Conservation (phyloP, 371 early-diverging fungal genomes). For the Dinochytrium kinnereticum region DNA sequence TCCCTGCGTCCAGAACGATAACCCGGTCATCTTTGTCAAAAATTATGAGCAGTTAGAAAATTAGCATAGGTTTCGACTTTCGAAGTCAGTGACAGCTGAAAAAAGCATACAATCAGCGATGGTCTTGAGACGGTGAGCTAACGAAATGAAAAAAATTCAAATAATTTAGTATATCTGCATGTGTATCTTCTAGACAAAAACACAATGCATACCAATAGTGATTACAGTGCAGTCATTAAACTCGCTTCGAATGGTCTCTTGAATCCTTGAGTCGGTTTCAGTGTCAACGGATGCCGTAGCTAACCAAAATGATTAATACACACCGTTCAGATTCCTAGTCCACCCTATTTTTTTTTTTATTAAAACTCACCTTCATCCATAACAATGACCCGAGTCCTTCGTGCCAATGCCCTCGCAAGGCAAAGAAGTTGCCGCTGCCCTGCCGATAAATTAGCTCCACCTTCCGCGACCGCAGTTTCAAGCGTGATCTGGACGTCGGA, state of each 20-base stretch:
- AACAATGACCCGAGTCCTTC: slow-evolving; percentile 49
- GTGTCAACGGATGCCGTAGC: slow-evolving; percentile 70
- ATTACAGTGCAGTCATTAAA: slow-evolving; percentile 66
- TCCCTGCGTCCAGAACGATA: slow-evolving; percentile 49
- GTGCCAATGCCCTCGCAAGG: slow-evolving; percentile 56
- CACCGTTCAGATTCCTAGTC: too few relatives aligned
- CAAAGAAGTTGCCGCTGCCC: slow-evolving; percentile 63
- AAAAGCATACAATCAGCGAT: slow-evolving; percentile 44
- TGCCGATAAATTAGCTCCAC: slow-evolving; percentile 49
- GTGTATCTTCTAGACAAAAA: neutral
- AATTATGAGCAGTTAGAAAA: too few relatives aligned
- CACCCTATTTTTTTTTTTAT: too few relatives aligned
- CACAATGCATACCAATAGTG: slow-evolving; percentile 72
- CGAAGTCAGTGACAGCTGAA: too few relatives aligned
- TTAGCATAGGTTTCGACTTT: too few relatives aligned
- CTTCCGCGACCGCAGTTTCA: slow-evolving; percentile 44
- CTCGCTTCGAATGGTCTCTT: slow-evolving; percentile 66
- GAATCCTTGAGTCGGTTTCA: slow-evolving; percentile 68
- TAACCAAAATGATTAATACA: too few relatives aligned
- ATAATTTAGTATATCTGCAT: neutral
- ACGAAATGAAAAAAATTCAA: neutral
- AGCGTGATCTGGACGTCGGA: slow-evolving; percentile 29
- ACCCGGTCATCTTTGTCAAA: slow-evolving; percentile 54
- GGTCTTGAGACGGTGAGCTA: slow-evolving; percentile 31
- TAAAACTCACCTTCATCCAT: slow-evolving; percentile 64